Base-by-base conservation (phyloP, 1,284 basidiomycete species). In the Schizopora paradoxa region DNA sequence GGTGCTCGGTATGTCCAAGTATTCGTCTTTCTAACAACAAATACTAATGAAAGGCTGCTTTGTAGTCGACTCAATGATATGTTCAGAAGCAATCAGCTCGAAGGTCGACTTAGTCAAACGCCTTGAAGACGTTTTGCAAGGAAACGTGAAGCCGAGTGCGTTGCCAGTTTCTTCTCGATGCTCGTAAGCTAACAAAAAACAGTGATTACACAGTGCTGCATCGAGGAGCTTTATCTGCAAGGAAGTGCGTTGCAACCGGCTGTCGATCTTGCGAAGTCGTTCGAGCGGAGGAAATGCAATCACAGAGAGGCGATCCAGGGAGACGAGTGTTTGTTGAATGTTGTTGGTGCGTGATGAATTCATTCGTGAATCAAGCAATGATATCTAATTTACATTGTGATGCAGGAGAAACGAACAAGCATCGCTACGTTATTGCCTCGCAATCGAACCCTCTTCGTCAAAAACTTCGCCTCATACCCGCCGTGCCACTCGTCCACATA, bases 161-260 rank as follows among this genome's bases (percentile, higher is more conserved):
- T 71, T 32, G 39, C 33, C 38, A 25, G 37, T 38, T 45, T 27
- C n/a, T n/a, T 41, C 27, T 26, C 28, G n/a, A n/a, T n/a, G n/a
- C n/a, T n/a, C n/a, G n/a, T n/a, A n/a, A n/a, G n/a, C n/a, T n/a
- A n/a, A n/a, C n/a, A n/a, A n/a, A n/a, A n/a, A n/a, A 51, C 60
- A 95, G 92, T 97, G 92, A 95, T 97, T 62, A 95, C 93, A 0
- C 93, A 96, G 62, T 97, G 93, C 62, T 92, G 86, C 60, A 89
- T 97, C 43, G 82, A 92, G 54, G 87, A 91, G 58, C 72, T 97
- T 1, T 97, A 96, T 65, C 72, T 87, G 2, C 76, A 84, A 48
- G 91, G 89, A 13, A 77, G 75, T 48, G 61, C 72, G 3, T 73
- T 75, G 25, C 91, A 95, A 58, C 64, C 73, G 0, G 78, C 82